Evolutionary conservation across 192 early-diverging fungal genomes (phyloP).

Genomic region (Lobosporangium transversale): DNA sequence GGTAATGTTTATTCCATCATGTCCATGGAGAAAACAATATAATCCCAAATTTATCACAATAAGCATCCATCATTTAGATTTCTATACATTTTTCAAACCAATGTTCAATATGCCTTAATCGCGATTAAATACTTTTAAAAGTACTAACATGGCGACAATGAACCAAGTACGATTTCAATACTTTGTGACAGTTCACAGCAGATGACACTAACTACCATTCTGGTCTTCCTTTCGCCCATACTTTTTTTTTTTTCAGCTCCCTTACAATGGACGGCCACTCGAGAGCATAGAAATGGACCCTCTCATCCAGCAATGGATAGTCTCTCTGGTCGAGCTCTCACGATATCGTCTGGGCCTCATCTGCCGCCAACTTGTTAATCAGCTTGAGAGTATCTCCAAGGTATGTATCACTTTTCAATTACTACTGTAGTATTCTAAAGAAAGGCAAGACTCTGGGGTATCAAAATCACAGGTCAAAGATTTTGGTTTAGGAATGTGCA

Average conservation of each 20-base stretch:
- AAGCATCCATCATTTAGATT: neutral
- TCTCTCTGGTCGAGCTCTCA: constrained; percentile 79
- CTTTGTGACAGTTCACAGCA: too few species aligned
- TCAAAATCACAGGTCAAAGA: too few species aligned
- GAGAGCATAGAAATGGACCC: constrained; percentile 75
- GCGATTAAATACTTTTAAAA: too few species aligned
- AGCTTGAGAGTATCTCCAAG: constrained; percentile 81
- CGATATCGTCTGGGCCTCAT: constrained; percentile 78
- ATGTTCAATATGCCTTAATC: too few species aligned
- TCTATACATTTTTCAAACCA: too few species aligned
- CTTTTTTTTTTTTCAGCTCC: constrained; percentile 17
- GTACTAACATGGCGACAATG: too few species aligned
- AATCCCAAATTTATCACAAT: neutral
- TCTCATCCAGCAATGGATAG: constrained; percentile 81
- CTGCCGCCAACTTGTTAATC: constrained; percentile 69
- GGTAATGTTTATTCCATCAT: constrained; percentile 8
- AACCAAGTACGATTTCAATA: too few species aligned
- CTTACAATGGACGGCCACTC: constrained; percentile 38
- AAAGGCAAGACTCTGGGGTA: too few species aligned
- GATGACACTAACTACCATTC: neutral
- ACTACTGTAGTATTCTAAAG: too few species aligned
- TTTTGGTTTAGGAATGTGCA: too few species aligned
- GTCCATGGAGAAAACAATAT: too few species aligned
- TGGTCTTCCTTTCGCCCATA: neutral
- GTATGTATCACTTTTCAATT: constrained; percentile 23